Conservation (phyloP, 2,329 filamentous ascomycete genomes). For the Fusarium guadeloupense region DNA sequence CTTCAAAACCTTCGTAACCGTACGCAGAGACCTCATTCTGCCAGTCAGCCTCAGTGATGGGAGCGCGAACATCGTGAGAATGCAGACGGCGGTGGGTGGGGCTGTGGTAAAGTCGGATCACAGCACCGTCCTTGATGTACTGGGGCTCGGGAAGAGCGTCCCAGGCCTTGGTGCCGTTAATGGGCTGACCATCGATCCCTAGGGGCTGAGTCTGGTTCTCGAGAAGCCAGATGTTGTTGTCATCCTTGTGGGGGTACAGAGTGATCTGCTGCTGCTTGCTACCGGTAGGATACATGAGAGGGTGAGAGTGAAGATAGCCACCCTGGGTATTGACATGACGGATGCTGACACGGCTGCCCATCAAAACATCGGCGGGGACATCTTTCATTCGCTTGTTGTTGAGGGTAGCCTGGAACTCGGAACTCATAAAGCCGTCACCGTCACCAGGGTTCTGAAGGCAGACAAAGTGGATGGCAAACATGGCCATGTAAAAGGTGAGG, state of each 20-base stretch:
- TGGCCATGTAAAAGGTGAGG: conserved; percentile 88
- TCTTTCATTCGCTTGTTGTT: conserved; percentile 98
- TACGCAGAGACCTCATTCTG: conserved; percentile 97
- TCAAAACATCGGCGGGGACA: conserved; percentile 88
- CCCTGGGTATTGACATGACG: conserved; percentile 98
- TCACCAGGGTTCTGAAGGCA: conserved; percentile 95
- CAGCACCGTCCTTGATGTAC: conserved; percentile 80
- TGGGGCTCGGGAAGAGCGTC: conserved; percentile 72
- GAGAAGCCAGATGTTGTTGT: conserved; percentile 93
- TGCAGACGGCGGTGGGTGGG: conserved; percentile 89
- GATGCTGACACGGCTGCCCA: conserved; percentile 85
- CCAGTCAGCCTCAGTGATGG: conserved; percentile 89
- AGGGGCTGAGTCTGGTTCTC: conserved; percentile 97
- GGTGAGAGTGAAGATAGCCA: conserved; percentile 95
- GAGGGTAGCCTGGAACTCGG: conserved; percentile 96
- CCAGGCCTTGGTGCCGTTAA: conserved; percentile 87
- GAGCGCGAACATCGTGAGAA: conserved; percentile 91
- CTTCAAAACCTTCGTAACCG: conserved; percentile 95
- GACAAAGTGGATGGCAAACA: conserved; percentile 97
- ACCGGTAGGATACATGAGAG: conserved; percentile 95
- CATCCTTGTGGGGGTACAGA: conserved; percentile 97
- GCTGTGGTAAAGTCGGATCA: conserved; percentile 84
- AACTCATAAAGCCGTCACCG: conserved; percentile 99
- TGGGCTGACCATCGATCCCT: conserved; percentile 75
- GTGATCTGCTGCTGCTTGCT: conserved; percentile 99